phyloP scores from a whole-genome alignment of 345 rosid genomes.

The Nasturtium officinale region DNA sequence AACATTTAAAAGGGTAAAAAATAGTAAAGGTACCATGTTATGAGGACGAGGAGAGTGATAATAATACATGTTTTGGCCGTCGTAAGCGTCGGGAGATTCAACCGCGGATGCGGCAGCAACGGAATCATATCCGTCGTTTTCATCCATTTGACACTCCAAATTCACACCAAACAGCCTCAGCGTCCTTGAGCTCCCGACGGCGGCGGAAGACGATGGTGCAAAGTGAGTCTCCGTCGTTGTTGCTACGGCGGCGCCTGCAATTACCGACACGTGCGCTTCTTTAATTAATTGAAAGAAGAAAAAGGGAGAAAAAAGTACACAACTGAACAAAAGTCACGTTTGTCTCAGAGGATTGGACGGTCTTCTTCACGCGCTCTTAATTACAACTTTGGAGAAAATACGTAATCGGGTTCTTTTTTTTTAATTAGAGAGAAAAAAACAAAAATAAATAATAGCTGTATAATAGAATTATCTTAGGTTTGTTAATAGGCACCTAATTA shows the following conservation, averaged over 20 bases:
- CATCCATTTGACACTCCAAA: constrained; percentile 76
- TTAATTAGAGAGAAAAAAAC: not conserved
- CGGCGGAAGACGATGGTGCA: constrained; percentile 21
- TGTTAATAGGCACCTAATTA: constrained; percentile 22
- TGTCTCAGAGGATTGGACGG: constrained; percentile 43
- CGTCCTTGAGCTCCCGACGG: constrained; percentile 59
- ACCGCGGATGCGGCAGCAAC: constrained; percentile 1
- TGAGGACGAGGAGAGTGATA: constrained; percentile 41
- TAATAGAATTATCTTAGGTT: constrained; percentile 21
- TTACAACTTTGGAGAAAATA: constrained; percentile 18
- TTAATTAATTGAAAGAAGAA: not conserved
- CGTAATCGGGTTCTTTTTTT: constrained; percentile 19
- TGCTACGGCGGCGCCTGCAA: constrained; percentile 39
- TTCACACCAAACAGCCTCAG: constrained; percentile 88
- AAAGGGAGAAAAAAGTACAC: constrained; percentile 13
- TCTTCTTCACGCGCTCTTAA: constrained; percentile 32
- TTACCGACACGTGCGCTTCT: constrained; percentile 40
- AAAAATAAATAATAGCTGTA: constrained; percentile 29
- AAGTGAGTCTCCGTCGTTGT: constrained; percentile 32
- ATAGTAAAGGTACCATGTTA: constrained; percentile 32
- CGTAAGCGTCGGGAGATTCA: constrained; percentile 52
- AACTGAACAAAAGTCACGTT: constrained; percentile 38
- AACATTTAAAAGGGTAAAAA: not conserved
- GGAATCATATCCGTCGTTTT: constrained; percentile 47
- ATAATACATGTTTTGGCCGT: constrained; percentile 46